Percentiles rank a stretch among this genome's conserved stretches.
Evolutionary conservation across 495 filamentous ascomycete genomes (phyloP).

Genomic region (Amorphotheca resinae): DNA sequence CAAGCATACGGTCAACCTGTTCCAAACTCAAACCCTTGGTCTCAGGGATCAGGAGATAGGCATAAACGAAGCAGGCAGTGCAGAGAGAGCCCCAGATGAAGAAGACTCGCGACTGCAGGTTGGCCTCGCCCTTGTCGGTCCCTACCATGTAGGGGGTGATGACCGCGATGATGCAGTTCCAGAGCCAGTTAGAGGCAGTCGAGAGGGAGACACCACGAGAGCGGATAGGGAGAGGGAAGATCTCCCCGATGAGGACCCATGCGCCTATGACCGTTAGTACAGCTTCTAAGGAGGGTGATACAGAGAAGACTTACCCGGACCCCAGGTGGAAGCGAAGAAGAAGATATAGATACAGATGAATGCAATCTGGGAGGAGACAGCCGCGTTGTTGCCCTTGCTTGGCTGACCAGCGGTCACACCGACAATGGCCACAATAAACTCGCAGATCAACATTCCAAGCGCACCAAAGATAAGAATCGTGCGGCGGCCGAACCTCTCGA

Average conservation of each 20-base stretch:
- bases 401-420: conserved; percentile 45
- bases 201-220: conserved; percentile 69
- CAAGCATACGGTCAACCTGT: conserved; percentile 84
- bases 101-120: conserved; percentile 64
- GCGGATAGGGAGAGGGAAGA: conserved; percentile 76
- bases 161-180: conserved; percentile 40
- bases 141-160: conserved; percentile 23
- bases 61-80: conserved; percentile 51
- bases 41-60: conserved; percentile 72
- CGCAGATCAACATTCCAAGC: conserved; percentile 66
- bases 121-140: conserved; percentile 25
- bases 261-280: conserved; percentile 22
- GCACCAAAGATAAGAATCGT: conserved; percentile 55
- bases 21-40: conserved; percentile 70
- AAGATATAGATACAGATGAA: conserved; percentile 67
- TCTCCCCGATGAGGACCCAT: conserved; percentile 79
- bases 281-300: conserved; percentile 40
- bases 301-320: conserved; percentile 32
- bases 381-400: conserved; percentile 21
- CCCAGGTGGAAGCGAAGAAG: conserved; percentile 72
- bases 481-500: conserved; percentile 60
- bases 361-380: conserved; percentile 35
- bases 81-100: conserved; percentile 69
- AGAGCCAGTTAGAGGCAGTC: conserved; percentile 81
- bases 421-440: conserved; percentile 74